Evolutionary conservation across 2,329 filamentous ascomycete genomes (phyloP), one percentile per base, ranked within the genome.

Genomic region (Cladosporium sp.): DNA sequence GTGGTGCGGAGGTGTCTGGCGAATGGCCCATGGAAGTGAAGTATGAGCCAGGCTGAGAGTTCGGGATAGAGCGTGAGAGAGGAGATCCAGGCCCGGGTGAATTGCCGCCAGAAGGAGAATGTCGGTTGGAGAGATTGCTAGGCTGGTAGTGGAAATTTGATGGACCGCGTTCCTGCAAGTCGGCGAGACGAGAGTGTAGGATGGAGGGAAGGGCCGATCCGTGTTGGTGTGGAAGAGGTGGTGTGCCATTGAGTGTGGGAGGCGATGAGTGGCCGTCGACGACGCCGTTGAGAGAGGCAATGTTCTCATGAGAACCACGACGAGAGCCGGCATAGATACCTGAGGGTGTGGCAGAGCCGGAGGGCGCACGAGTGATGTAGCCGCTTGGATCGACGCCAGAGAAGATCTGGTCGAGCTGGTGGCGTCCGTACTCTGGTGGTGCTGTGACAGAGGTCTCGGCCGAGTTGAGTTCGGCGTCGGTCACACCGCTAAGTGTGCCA

Each of bases 341-440:
- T 0, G 57, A 58, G 19, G 94, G 94, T 35, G 91, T 97, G 70
- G 83, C 91, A 58, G 90, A 69, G 17, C 74, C 77, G 61, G 76
- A 81, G 32, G 65, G 66, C 0, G 68, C 68, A 53, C 67, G 62
- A 54, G 68, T 73, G 74, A 91, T 87, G 70, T 92, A 89, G n/a
- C 90, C 90, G 54, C 81, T 85, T 8, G 84, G 81, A 65, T 96
- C 90, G 58, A 97, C 82, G 61, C 93, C 90, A 64, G 91, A 90
- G 74, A 96, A 99, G 1, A 97, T 80, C 70, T 90, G 87, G 71
- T 99, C 94, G 24, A 97, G 83, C 44, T 89, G 82, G 72, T 97
- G 94, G 66, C 93, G 85, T 59, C 91, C 91, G 66, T 99, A 99
- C 37, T 91, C 85, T 0, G 94, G 94, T n/a, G 94, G 94, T 10